Conservation (phyloP, 768 basidiomycete species). For the Gymnopilus junonius region DNA sequence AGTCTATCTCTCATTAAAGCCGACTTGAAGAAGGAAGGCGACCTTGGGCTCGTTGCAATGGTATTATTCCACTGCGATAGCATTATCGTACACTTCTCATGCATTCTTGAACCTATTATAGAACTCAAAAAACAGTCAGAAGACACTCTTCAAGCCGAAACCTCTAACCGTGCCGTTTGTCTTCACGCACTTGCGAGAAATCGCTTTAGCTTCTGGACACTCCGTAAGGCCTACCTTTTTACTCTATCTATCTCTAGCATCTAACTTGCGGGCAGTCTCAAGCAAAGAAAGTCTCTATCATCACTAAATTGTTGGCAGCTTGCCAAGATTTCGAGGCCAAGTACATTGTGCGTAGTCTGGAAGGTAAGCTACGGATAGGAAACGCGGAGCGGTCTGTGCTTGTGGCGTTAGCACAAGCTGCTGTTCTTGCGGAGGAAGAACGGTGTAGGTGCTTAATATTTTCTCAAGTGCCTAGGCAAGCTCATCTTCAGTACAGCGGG, state of each 20-base stretch:
- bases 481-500: slow-evolving; percentile 45
- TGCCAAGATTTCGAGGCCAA: slow-evolving; percentile 94
- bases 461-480: not conserved
- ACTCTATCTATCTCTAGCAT: slow-evolving; percentile 9
- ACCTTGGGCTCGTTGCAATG: slow-evolving; percentile 96
- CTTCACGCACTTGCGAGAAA: slow-evolving; percentile 89
- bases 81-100: not conserved
- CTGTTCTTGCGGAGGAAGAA: slow-evolving; percentile 81
- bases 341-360: slow-evolving; percentile 93
- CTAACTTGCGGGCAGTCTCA: slow-evolving; percentile 67
- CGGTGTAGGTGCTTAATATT: slow-evolving; percentile 39
- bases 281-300: slow-evolving; percentile 92
- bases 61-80: slow-evolving; percentile 41
- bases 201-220: slow-evolving; percentile 84
- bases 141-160: slow-evolving; percentile 93
- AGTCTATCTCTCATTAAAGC: slow-evolving; percentile 81
- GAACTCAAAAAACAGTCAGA: slow-evolving; percentile 94
- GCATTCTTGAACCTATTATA: slow-evolving; percentile 32
- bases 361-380: slow-evolving; percentile 96
- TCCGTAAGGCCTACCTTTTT: slow-evolving; percentile 52
- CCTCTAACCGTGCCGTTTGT: slow-evolving; percentile 87
- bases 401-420: slow-evolving; percentile 91
- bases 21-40: slow-evolving; percentile 94
- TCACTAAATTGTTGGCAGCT: slow-evolving; percentile 91
- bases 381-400: slow-evolving; percentile 96